These are phyloP conservation scores for Aspergillus sp. DNA, from an alignment of 2,329 filamentous ascomycete species.

Conservation along the genomic window DNA sequence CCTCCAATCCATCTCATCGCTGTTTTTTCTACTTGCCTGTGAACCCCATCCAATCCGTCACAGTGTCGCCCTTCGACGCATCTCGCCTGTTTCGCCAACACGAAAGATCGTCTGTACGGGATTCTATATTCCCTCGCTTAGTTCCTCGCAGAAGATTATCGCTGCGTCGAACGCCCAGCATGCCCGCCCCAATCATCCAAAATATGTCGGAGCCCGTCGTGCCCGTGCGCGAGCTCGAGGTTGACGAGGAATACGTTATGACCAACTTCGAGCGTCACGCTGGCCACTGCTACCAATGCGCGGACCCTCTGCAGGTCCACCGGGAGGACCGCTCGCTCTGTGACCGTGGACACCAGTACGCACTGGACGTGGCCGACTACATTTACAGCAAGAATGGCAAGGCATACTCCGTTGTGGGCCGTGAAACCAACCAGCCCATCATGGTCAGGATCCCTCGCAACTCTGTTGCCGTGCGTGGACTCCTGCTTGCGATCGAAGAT, in stretches of 20 bases:
- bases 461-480: conserved; percentile 32
- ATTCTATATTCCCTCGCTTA: conserved; percentile 19
- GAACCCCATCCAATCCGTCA: conserved; percentile 19
- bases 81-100: conserved; percentile 23
- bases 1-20: not conserved
- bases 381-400: conserved; percentile 37
- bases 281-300: conserved; percentile 35
- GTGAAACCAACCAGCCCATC: conserved; percentile 36
- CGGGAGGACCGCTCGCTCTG: conserved; percentile 30
- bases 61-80: conserved; percentile 29
- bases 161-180: conserved; percentile 27
- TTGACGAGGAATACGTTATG: conserved; percentile 39
- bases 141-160: conserved; percentile 15
- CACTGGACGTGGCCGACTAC: conserved; percentile 36
- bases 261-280: conserved; percentile 38
- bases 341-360: conserved; percentile 34
- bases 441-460: conserved; percentile 44
- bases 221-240: conserved; percentile 34
- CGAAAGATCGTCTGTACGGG: conserved; percentile 16
- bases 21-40: not conserved
- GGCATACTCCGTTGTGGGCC: conserved; percentile 44
- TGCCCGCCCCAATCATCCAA: conserved; percentile 32
- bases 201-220: conserved; percentile 24
- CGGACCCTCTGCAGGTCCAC: conserved; percentile 26
- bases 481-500: conserved; percentile 45